Conservation (phyloP, 164 flowering plant species). For the Stephania cephalantha region DNA sequence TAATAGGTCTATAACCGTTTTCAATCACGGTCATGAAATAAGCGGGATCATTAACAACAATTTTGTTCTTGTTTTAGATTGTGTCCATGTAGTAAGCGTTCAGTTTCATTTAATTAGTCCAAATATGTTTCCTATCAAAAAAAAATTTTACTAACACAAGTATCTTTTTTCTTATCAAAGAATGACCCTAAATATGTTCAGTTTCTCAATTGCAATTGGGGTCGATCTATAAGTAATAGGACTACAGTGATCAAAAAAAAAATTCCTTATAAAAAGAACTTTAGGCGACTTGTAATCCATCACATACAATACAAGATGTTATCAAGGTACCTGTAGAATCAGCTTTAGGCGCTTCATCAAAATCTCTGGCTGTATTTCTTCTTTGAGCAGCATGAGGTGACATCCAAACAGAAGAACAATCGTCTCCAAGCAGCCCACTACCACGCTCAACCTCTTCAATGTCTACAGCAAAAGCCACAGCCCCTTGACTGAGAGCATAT, state of each 20-base stretch:
- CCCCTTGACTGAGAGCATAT: constrained; percentile 80
- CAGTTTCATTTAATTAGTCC: too few relatives aligned
- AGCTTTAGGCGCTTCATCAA: constrained; percentile 28
- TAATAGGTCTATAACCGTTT: neutral
- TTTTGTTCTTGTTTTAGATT: too few relatives aligned
- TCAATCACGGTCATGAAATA: neutral
- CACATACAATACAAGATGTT: neutral
- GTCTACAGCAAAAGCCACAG: constrained; percentile 72
- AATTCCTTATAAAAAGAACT: too few relatives aligned
- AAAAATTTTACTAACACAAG: too few relatives aligned
- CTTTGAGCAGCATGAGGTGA: constrained; percentile 40
- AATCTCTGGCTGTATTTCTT: constrained; percentile 30
- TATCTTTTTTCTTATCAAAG: too few relatives aligned
- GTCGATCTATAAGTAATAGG: too few relatives aligned
- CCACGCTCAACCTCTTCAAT: constrained; percentile 38
- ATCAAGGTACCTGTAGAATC: constrained; percentile 15
- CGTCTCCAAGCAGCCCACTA: constrained; percentile 12
- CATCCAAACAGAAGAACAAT: constrained; percentile 29
- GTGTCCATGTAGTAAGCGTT: too few relatives aligned
- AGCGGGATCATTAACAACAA: too few relatives aligned
- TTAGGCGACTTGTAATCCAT: neutral
- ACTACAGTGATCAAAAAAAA: too few relatives aligned
- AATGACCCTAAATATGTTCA: too few relatives aligned
- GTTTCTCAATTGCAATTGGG: too few relatives aligned
- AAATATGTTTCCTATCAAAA: too few relatives aligned